phyloP scores from a whole-genome alignment of 441 rosid genomes.

The Theobroma grandiflorum region DNA sequence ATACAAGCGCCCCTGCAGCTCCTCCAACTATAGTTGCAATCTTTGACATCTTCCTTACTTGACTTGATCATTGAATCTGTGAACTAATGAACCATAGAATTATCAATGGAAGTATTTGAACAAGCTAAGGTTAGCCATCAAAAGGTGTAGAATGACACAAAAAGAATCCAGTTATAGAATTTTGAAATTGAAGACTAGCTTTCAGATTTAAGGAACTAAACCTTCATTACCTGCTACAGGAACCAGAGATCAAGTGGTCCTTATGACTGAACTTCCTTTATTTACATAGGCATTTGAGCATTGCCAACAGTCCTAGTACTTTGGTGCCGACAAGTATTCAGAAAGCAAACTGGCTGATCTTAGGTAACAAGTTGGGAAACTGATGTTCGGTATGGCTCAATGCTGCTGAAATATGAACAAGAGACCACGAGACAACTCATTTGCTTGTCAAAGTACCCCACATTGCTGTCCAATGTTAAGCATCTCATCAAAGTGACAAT shows the following conservation, averaged over 20 bases:
- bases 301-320: conserved; percentile 12
- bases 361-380: conserved; percentile 27
- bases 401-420: conserved; percentile 32
- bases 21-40: conserved; percentile 44
- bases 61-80: conserved; percentile 49
- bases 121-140: conserved; percentile 6
- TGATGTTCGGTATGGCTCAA: conserved; percentile 25
- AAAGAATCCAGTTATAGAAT: neutral
- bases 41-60: conserved; percentile 45
- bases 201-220: neutral
- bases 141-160: conserved; percentile 8
- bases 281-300: conserved; percentile 20
- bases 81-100: conserved; percentile 23
- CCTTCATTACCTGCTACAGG: conserved; percentile 23
- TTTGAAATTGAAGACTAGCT: conserved; percentile 14
- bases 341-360: conserved; percentile 34
- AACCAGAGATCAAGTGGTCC: conserved; percentile 28
- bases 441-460: conserved; percentile 38
- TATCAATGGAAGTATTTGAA: conserved; percentile 13
- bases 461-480: conserved; percentile 32
- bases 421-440: conserved; percentile 43
- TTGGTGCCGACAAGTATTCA: conserved; percentile 29
- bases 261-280: conserved; percentile 24
- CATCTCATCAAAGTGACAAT: conserved; percentile 27
- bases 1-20: conserved; percentile 58